Evolutionary conservation across 2,329 filamentous ascomycete species (phyloP), one percentile per base, ranked within the genome.

Genomic region (Incumbomyces delicatus): DNA sequence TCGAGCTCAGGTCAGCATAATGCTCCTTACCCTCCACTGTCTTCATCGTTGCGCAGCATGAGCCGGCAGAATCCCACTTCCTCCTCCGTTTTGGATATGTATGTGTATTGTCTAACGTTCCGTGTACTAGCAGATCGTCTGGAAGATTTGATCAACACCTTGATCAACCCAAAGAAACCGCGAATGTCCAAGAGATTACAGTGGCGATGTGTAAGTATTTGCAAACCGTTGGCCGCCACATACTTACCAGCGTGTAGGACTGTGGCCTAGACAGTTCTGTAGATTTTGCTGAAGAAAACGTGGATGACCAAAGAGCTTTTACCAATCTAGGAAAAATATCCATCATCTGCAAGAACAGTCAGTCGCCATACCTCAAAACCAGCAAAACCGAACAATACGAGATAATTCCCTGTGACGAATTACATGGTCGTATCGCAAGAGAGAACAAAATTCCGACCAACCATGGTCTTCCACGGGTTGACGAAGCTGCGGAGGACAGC

Each of bases 191-290:
- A 54, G 30, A 51, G 55, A 14, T 39, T 57, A 16, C 53, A 54
- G 6, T 57, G 55, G 55, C 54, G 53, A 53, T 57, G 55, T 39
- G 55, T 57, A 48, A 51, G 55, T 56, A n/a, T 11, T 4, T 14
- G 29, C 41, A 20, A 27, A 11, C 11, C 30, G 11, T 12, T 2
- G 45, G n/a, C 41, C 11, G 18, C 13, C 11, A 33, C 50, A 50
- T 35, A 49, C 32, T 34, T 30, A 33, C 34, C 16, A 7, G 13
- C n/a, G 22, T 30, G 6, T 34, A 57, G 55, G 55, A 57, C 43
- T 57, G 55, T 41, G 48, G 50, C 34, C 39, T 56, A n/a, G 52
- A 54, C 18, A 53, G 55, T 47, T 53, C 55, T 8, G 53, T 57
- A 27, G 50, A 57, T 40, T 50, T 57, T 40, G 42, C 42, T 34